Evolutionary conservation across 2,329 filamentous ascomycete genomes (phyloP), one percentile per base, ranked within the genome.

Genomic region (Arthrinium phaeospermum): DNA sequence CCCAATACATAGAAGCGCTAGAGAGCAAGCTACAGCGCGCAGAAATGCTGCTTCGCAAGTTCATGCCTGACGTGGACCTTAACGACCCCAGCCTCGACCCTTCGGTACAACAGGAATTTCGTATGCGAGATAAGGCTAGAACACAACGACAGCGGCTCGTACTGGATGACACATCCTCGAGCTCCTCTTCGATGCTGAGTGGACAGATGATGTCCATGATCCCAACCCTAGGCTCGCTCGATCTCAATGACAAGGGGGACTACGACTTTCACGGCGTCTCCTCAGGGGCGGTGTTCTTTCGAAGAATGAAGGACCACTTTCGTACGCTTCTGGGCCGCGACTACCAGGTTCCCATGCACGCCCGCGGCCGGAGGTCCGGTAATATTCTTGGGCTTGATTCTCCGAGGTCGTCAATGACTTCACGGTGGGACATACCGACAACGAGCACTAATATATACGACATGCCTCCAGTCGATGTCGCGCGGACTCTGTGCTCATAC

Each of bases 181-280:
- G 70, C 70, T 77, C 79, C 75, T 70, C 78, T 75, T 74, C 41
- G 82, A 85, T 67, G 87, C 88, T 44, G 88, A 91, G 96, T 76
- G 90, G 90, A 14, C 90, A 96, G 75, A 86, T 99, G 37, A 92
- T 96, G 79, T 97, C 95, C 41, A 98, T 99, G 96, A 95, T 98
- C 72, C 93, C 96, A 79, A 94, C 94, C 57, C 94, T 96, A 3
- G 96, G 96, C 47, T 93, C 95, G 80, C 87, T 99, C 24, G 96
- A 98, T 78, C 87, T 98, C 46, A 95, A 97, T 77, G 96, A 98
- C 76, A 91, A 92, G 77, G 96, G 96, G 57, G 91, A 96, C 77
- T 97, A 95, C 91, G 95, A 98, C 82, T 99, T 98, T 78, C 94
- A 97, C 79, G 96, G 96, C 68, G 93, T 94, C 75, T 98, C 96